Base-by-base conservation (phyloP, 106 monocot genomes). In the Hemerocallis citrina region DNA sequence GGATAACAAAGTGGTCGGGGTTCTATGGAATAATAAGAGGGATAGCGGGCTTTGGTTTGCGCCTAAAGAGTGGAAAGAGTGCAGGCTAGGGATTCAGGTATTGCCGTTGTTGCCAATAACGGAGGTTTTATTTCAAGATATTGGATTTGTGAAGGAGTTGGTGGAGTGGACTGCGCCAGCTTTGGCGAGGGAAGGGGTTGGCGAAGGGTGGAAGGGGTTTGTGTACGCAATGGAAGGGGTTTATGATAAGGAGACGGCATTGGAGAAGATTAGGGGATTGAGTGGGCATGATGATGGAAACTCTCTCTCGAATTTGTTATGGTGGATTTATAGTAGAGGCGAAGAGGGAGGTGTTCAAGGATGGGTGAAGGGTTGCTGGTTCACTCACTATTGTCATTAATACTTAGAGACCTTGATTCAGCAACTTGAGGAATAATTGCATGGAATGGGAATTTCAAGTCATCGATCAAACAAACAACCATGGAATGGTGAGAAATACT, bases 41-140 rank as follows among this genome's bases (percentile, higher is more conserved):
- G 93, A 93, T 28, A 85, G 89, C 15, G 93, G 89, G 42, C 71
- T 93, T 11, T 93, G 93, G 93, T 93, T 93, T 37, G 93, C 93
- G 21, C 89, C 93, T 2, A 33, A 85, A 9, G 85, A 80, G 16
- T 89, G 85, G 85, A 85, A 55, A 60, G 93, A 93, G 48, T 85
- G 85, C 59, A 74, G 93, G 63, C 41, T 93, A 32, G 93, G 93
- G 38, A 93, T 93, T 62, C 93, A 93, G 52, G 68, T 93, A 0
- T 66, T 93, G 37, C 93, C 93, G 19, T 55, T 93, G 67, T 42
- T 85, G 25, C 93, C 93, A 0, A 57, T 93, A 34, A 85, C 82
- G 0, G 93, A 93, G 74, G 73, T 62, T n/a, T 34, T 93, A 51
- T 93, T 93, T 39, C 48, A 29, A 24, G 80, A 93, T 58, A 38